These are phyloP conservation scores for Geranomyces michiganensis DNA, from an alignment of 192 early-diverging fungal species.

Conservation along the genomic window DNA sequence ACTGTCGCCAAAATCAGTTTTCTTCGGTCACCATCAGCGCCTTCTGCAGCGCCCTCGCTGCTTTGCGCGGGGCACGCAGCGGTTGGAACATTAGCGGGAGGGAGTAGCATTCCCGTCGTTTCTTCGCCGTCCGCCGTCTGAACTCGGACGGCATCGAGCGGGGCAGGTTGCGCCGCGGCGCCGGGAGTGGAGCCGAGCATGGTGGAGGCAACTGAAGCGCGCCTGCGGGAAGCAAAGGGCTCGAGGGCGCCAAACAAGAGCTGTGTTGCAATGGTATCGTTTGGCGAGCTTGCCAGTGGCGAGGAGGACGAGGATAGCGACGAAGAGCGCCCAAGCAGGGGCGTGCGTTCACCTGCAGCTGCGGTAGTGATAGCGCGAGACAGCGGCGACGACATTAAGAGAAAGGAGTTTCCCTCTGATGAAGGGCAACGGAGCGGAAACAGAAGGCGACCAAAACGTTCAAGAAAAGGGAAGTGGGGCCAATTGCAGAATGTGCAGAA, in stretches of 20 bases:
- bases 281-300: constrained; percentile 4
- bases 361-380: too few species aligned
- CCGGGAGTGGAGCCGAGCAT: neutral
- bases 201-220: neutral
- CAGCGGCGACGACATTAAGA: too few species aligned
- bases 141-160: neutral
- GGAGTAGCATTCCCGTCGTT: neutral
- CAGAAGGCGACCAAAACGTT: too few species aligned
- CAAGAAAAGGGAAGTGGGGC: too few species aligned
- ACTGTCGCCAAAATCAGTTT: constrained; percentile 60
- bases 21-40: constrained; percentile 7
- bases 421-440: too few species aligned
- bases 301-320: neutral
- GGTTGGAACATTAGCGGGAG: neutral
- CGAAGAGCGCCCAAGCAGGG: too few species aligned
- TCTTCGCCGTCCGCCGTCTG: neutral
- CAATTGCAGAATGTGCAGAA: too few species aligned
- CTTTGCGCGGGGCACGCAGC: constrained; percentile 22
- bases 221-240: neutral
- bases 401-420: too few species aligned
- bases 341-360: too few species aligned
- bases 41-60: neutral
- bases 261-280: constrained; percentile 22
- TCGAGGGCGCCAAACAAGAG: constrained; percentile 22
- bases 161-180: neutral